phyloP scores from a whole-genome alignment of 306 rosid species.

The Acacia melanoxylon region DNA sequence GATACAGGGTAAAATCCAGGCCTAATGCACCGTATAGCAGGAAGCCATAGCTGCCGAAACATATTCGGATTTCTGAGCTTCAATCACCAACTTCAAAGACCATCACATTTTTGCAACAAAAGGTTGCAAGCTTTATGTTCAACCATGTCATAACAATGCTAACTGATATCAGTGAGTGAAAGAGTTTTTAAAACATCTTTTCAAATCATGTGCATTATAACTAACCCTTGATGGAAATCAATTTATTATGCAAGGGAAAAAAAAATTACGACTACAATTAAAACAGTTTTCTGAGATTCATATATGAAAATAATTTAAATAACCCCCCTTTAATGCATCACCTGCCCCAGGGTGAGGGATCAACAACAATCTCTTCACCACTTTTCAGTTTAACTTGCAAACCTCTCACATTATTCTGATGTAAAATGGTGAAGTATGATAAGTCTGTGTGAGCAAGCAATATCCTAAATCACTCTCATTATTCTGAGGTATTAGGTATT shows the following conservation, averaged over 20 bases:
- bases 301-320: not conserved
- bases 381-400: slow-evolving; percentile 35
- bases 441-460: slow-evolving; percentile 30
- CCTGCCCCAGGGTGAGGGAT: slow-evolving; percentile 42
- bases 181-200: no score
- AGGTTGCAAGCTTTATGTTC: slow-evolving; percentile 19
- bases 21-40: slow-evolving; percentile 26
- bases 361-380: slow-evolving; percentile 30
- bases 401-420: slow-evolving; percentile 35
- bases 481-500: slow-evolving; percentile 16
- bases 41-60: slow-evolving; percentile 18
- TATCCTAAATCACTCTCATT: slow-evolving; percentile 28
- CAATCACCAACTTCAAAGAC: slow-evolving; percentile 16
- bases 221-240: no score
- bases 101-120: not conserved
- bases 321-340: slow-evolving; percentile 36
- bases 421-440: slow-evolving; percentile 36
- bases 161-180: not conserved
- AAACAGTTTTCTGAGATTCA: not conserved
- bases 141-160: slow-evolving; percentile 12
- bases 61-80: slow-evolving; percentile 5
- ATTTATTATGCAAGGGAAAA: no score
- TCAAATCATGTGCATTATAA: no score
- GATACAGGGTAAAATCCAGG: not conserved
- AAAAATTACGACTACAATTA: not conserved